A percentile compares a stretch with the other conserved stretches of the same genome.
These are phyloP conservation scores for Platanthera zijinensis DNA, from an alignment of 106 monocot genomes.

Conservation along the genomic window DNA sequence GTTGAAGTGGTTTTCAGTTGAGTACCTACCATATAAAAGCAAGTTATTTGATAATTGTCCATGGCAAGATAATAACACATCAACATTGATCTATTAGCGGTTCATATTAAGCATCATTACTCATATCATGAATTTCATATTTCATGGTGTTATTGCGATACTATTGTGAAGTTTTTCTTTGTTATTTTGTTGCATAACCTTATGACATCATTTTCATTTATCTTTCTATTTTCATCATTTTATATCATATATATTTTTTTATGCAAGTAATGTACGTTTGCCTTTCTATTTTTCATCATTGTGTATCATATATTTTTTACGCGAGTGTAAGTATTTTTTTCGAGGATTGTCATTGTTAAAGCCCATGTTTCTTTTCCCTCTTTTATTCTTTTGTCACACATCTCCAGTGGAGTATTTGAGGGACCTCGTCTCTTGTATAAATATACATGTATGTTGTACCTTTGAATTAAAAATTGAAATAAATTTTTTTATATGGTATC, in stretches of 20 bases:
- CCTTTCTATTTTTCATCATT: background rate
- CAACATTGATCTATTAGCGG: background rate
- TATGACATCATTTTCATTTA: background rate
- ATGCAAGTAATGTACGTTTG: background rate
- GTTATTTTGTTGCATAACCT: background rate
- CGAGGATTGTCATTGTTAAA: no score
- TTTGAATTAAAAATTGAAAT: no score
- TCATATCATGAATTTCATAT: background rate
- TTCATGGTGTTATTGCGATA: background rate
- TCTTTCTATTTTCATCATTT: background rate
- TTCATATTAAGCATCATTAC: background rate
- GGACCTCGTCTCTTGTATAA: no score
- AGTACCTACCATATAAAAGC: background rate
- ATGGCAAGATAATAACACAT: background rate
- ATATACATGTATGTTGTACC: no score
- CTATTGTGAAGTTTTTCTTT: background rate
- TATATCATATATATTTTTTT: background rate
- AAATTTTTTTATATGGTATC: no score
- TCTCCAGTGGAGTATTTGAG: no score
- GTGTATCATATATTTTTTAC: background rate
- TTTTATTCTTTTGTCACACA: no score
- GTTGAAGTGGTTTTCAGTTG: background rate
- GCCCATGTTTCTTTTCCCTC: no score
- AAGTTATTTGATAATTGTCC: background rate
- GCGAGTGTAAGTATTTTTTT: background rate